phyloP scores from a whole-genome alignment of 2,329 filamentous ascomycete species.

The Pseudopithomyces maydicus region DNA sequence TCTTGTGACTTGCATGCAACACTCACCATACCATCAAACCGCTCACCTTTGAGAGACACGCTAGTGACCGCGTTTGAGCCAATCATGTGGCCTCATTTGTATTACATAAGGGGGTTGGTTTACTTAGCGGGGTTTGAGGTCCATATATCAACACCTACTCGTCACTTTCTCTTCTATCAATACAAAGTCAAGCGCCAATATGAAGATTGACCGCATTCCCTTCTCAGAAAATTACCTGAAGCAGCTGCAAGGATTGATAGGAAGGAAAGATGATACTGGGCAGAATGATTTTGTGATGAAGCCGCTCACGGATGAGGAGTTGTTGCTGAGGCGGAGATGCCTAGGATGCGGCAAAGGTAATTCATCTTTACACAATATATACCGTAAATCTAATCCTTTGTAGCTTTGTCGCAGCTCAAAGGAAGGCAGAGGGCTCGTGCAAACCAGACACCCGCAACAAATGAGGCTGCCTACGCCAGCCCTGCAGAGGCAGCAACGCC shows the following conservation, averaged over 20 bases:
- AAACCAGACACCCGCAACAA: background rate
- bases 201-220: background rate
- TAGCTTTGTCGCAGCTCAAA: background rate
- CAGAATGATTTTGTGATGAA: slow-evolving; percentile 15
- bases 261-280: background rate
- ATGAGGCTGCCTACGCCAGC: background rate
- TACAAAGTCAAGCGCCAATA: background rate
- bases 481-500: background rate
- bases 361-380: background rate
- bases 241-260: slow-evolving; percentile 4
- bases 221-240: background rate
- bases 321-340: slow-evolving; percentile 17
- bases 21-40: too few relatives aligned
- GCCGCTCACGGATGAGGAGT: slow-evolving; percentile 13
- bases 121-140: background rate
- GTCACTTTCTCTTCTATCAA: background rate
- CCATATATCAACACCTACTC: background rate
- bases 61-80: background rate
- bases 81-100: background rate
- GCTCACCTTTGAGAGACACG: too few relatives aligned
- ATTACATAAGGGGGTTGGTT: background rate
- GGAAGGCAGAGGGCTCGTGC: background rate
- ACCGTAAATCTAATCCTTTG: background rate
- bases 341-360: slow-evolving; percentile 17
- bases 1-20: too few relatives aligned